These are phyloP conservation scores for Aethionema arabicum DNA, from an alignment of 345 rosid species.

Conservation along the genomic window DNA sequence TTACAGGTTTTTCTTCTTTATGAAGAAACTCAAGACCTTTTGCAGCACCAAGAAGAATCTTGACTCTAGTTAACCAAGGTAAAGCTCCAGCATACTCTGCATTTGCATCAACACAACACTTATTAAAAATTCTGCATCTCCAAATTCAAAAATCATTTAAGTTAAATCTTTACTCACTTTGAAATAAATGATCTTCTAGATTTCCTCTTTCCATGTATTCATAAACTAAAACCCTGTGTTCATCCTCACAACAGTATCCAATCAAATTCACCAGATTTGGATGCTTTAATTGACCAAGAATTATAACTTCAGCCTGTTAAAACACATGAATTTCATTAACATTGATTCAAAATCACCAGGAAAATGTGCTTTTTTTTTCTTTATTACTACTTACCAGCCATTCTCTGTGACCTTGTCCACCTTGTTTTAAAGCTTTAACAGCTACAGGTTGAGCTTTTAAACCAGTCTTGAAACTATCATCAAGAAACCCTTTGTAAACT, in stretches of 20 bases:
- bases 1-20: constrained; percentile 67
- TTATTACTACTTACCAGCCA: constrained; percentile 63
- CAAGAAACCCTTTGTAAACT: constrained; percentile 70
- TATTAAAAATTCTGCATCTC: constrained; percentile 24
- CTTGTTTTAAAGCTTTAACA: constrained; percentile 69
- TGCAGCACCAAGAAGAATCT: constrained; percentile 81
- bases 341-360: no score
- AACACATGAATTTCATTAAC: neutral
- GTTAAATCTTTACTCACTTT: constrained; percentile 43
- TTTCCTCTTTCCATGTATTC: constrained; percentile 81
- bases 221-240: constrained; percentile 68
- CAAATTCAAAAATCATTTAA: neutral
- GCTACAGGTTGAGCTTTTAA: constrained; percentile 76
- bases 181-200: constrained; percentile 74
- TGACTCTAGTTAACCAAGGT: constrained; percentile 83
- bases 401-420: constrained; percentile 78
- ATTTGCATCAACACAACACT: constrained; percentile 22
- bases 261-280: constrained; percentile 71
- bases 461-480: constrained; percentile 56
- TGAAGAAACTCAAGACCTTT: constrained; percentile 83
- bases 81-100: constrained; percentile 60
- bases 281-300: constrained; percentile 83
- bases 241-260: constrained; percentile 81
- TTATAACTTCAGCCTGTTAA: constrained; percentile 73
- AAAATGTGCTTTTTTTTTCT: neutral